A percentile compares a stretch with the other conserved stretches of the same genome.
Conservation (phyloP, 345 rosid genomes). For the Eucalyptus viminalis region DNA sequence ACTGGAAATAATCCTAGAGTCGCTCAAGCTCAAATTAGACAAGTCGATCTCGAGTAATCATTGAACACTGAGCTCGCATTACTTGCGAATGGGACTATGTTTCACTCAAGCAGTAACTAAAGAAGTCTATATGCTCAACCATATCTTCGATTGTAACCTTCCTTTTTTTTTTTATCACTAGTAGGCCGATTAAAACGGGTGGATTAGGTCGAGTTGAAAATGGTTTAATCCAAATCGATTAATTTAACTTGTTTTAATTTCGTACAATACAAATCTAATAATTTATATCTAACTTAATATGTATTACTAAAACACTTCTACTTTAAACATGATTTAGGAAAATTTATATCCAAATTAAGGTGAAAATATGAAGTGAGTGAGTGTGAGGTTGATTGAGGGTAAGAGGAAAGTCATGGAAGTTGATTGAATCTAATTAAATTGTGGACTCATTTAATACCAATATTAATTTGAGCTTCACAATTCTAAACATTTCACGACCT, state of each 20-base stretch:
- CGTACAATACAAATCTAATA: too few relatives aligned
- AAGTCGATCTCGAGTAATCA: background rate
- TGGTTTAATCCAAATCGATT: rapidly evolving
- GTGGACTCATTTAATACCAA: too few relatives aligned
- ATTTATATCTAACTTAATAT: rapidly evolving
- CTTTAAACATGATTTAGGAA: too few relatives aligned
- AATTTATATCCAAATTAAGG: background rate
- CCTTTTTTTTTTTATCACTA: background rate
- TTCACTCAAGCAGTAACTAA: background rate
- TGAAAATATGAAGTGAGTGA: background rate
- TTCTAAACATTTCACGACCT: background rate
- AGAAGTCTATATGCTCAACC: background rate
- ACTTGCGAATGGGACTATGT: background rate
- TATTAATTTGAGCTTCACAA: too few relatives aligned
- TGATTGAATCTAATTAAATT: too few relatives aligned
- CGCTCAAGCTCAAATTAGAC: background rate
- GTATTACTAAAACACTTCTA: background rate
- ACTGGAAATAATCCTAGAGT: background rate
- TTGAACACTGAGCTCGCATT: background rate
- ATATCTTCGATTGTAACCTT: background rate
- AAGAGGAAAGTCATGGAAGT: background rate
- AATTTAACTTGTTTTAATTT: too few relatives aligned
- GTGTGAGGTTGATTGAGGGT: background rate
- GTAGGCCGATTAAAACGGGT: background rate
- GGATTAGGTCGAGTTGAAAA: too few relatives aligned